phyloP scores from a whole-genome alignment of 2,329 filamentous ascomycete species.

The Zymoseptoria passerinii region DNA sequence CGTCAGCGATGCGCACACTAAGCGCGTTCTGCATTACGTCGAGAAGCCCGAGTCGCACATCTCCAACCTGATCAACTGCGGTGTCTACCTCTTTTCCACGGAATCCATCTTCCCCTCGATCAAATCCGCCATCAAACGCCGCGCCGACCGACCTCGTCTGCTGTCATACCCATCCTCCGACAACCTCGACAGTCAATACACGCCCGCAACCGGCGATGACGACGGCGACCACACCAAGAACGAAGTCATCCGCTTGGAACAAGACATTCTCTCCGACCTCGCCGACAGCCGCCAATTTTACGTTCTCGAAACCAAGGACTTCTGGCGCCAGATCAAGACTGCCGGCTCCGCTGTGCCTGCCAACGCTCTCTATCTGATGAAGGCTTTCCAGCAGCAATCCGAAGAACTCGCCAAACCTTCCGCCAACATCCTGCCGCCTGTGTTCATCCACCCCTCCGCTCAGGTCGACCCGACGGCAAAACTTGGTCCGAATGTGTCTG shows the following conservation, averaged over 20 bases:
- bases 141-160: slow-evolving; percentile 80
- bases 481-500: slow-evolving; percentile 91
- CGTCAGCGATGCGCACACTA: slow-evolving; percentile 85
- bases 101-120: slow-evolving; percentile 96
- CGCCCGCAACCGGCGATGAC: slow-evolving; percentile 51
- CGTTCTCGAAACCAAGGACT: slow-evolving; percentile 97
- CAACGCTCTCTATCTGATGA: slow-evolving; percentile 91
- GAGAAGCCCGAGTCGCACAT: slow-evolving; percentile 98
- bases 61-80: slow-evolving; percentile 97
- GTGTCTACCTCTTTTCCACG: slow-evolving; percentile 93
- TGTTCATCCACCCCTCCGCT: slow-evolving; percentile 90
- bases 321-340: slow-evolving; percentile 99
- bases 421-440: slow-evolving; percentile 79
- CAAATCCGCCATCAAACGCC: slow-evolving; percentile 87
- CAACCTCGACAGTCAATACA: slow-evolving; percentile 64
- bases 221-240: slow-evolving; percentile 69
- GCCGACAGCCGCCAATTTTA: slow-evolving; percentile 98
- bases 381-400: slow-evolving; percentile 77
- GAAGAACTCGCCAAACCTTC: slow-evolving; percentile 75
- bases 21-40: slow-evolving; percentile 95
- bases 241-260: slow-evolving; percentile 87
- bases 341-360: slow-evolving; percentile 94
- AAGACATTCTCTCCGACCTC: slow-evolving; percentile 91
- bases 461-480: slow-evolving; percentile 90
- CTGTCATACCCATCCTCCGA: slow-evolving; percentile 94